A percentile compares a stretch with the other conserved stretches of the same genome.
These are phyloP conservation scores for Mesembryanthemum crystallinum DNA, from an alignment of 148 eudicot genomes.

Conservation along the genomic window DNA sequence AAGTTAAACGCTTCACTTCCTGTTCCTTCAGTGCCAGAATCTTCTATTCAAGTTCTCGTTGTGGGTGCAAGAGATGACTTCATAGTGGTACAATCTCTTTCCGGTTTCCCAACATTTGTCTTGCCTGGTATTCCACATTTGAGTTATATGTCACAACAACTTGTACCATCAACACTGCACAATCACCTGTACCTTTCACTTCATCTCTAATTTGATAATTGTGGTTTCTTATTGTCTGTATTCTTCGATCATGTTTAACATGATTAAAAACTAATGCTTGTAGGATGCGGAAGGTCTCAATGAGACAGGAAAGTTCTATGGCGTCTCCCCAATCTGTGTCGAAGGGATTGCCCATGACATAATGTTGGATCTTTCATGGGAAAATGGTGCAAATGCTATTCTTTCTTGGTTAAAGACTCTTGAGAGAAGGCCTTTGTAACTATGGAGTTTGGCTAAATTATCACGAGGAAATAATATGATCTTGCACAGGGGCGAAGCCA, in stretches of 20 bases:
- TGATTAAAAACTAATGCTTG: conserved; percentile 5
- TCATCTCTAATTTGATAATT: not conserved
- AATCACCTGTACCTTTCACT: not conserved
- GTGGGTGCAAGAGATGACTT: conserved; percentile 83
- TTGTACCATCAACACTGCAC: not conserved
- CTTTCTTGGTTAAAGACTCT: conserved; percentile 51
- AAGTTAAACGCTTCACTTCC: conserved; percentile 96
- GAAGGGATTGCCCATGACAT: conserved; percentile 87
- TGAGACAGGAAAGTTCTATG: conserved; percentile 83
- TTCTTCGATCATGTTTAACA: not conserved
- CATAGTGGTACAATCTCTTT: conserved; percentile 57
- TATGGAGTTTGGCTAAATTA: not conserved
- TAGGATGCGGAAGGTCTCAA: conserved; percentile 77
- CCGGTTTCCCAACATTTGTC: not conserved
- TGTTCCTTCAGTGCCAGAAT: conserved; percentile 56
- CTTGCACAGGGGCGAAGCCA: too few species aligned
- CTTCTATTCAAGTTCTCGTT: conserved; percentile 58
- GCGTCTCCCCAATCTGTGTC: conserved; percentile 60
- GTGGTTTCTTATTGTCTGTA: not conserved
- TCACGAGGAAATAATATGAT: not conserved
- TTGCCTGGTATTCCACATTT: not conserved
- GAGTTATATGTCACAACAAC: not conserved
- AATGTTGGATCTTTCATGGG: conserved; percentile 91
- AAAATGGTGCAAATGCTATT: conserved; percentile 63
- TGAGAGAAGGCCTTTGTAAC: not conserved